Base-by-base conservation (phyloP, 805 yeast genomes). In the Sungouiozyma ichnusensis region DNA sequence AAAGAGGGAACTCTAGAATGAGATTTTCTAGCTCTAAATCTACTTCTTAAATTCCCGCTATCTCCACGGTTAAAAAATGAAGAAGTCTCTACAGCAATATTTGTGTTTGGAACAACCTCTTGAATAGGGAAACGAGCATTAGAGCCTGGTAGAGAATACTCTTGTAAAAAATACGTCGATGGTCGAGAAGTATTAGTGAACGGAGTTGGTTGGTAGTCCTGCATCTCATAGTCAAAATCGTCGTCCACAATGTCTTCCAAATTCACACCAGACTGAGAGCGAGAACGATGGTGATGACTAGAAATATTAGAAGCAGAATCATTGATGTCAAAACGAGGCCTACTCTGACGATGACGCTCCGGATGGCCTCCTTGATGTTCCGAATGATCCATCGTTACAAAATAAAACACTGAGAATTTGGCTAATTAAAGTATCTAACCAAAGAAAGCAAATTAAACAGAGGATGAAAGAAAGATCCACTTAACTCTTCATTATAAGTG, bases 21-120 rank as follows among this genome's bases (percentile, higher is more conserved):
- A 13, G 37, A 17, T n/a, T 20, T 35, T 14, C 18, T 35, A 3
- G 20, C 27, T 24, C 29, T 24, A n/a, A 35, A 35, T n/a, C 37
- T 35, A 20, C 16, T 35, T 35, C 37, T 35, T 20, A 35, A 35
- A 35, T 20, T 35, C 2, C 20, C 37, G 16, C 20, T 35, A 11
- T 35, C 15, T 9, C 14, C 24, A 20, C 3, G 4, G 24, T 13
- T 4, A 14, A n/a, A 17, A 20, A 17, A 20, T 8, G 37, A 7
- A 33, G 35, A 14, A 7, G 37, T 18, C 2, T 20, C 37, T 38
- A 47, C 43, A 7, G 48, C 50, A 41, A 46, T 45, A 33, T 54
- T 54, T 4, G 62, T 48, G 40, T 55, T 57, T 17, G 60, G 62
- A 3, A 54, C 52, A 29, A 57, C 62, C 39, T 57, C 58, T 35